Evolutionary conservation across 371 early-diverging fungal species (phyloP), one percentile per base, ranked within the genome.

Genomic region (Circinella umbellata): DNA sequence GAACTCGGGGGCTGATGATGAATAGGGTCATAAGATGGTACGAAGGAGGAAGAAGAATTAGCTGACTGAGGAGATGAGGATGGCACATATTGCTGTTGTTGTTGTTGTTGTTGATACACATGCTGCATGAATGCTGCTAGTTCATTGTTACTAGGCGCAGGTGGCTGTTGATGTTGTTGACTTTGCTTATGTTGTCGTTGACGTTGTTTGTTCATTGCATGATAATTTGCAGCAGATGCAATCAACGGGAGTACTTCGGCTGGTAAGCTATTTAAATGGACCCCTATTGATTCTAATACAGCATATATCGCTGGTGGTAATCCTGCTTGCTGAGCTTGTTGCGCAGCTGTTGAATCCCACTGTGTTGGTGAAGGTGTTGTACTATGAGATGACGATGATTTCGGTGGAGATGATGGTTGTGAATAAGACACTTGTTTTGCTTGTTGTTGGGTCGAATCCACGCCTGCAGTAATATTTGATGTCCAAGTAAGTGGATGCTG

Each of bases 151-250:
- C 27, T 57, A 1, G 57, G 57, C 27, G 35, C 1, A 57, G 27
- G 57, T 20, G 15, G 54, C 3, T 27, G 27, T 27, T 27, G 27
- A 27, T 27, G 27, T 15, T 53, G 53, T 53, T 53, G 68, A 17
- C 47, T 61, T 49, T 69, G 62, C 35, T 63, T 63, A 15, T 61
- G 55, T 34, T 69, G 70, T 60, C 63, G 67, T 17, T 69, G 69
- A 8, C 66, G 71, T 18, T 68, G 75, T 54, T 69, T 75, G 51
- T 64, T 66, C 35, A 71, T 61, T 8, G 75, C 71, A 57, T 75
- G 75, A 35, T 66, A 75, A 14, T 67, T 68, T 20, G 71, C 71
- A 10, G 75, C 75, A 38, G 75, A 71, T 4, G 71, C 75, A 34
- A 75, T 71, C 46, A 71, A 38, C 35, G 75, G 71, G 3, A 75